Base-by-base conservation (phyloP, 2,329 filamentous ascomycete genomes). In the Xenoacremonium recifei region DNA sequence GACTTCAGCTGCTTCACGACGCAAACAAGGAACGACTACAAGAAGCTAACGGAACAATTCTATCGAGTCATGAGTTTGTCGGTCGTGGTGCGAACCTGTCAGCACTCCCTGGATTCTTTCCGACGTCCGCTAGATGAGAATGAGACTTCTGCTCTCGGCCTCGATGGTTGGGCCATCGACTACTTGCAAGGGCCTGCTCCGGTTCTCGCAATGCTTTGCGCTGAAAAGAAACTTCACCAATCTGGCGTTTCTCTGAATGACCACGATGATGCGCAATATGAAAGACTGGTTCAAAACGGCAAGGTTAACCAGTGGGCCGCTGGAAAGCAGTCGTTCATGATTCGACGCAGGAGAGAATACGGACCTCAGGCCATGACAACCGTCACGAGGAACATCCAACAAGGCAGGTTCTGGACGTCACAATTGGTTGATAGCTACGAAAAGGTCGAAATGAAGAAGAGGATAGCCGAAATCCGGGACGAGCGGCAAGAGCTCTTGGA, bases 181-280 rank as follows among this genome's bases (percentile, higher is more conserved):
- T 88, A 79, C 44, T 61, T 99, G 5, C 76, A 84, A 23, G 93
- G 92, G 0, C 95, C 95, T 0, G 82, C 85, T 2, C 78, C 87
- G 2, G 88, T 99, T 2, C 69, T 97, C 23, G 85, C 89, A 6
- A 93, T 95, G 86, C 77, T 99, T 17, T 96, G 90, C 63, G 77
- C 82, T 11, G 84, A 87, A 52, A 80, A 77, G 44, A 76, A 71
- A 39, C 65, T 96, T 6, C 82, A 95, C 54, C 69, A 72, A 19
- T 84, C 84, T 5, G 89, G 81, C 1, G 76, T 92, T 33, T 73
- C 79, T 13, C 68, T 82, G 12, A 63, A 62, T 5, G 80, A 88
- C 9, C 80, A 91, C 23, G 78, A 65, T 3, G 78, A 87, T 21
- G 72, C 77, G 29, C 82, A 89, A 53, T 89, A 84, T 55, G 72